Conservation (phyloP, 805 yeast species). For the Candida vaughaniae region DNA sequence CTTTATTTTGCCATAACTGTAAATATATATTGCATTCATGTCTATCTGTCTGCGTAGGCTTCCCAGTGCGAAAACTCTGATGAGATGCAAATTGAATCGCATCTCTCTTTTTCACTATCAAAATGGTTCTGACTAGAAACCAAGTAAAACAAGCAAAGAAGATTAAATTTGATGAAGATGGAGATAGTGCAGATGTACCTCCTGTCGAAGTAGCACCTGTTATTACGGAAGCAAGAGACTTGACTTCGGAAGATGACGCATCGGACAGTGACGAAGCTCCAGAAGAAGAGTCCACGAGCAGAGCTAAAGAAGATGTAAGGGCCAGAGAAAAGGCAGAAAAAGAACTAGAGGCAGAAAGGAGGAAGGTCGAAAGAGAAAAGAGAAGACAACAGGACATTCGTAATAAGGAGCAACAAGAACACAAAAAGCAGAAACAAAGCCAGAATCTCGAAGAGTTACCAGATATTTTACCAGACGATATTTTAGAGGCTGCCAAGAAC, state of each 20-base stretch:
- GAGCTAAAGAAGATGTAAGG: constrained; percentile 25
- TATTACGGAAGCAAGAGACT: neutral
- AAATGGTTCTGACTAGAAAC: constrained; percentile 11
- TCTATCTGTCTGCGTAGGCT: neutral
- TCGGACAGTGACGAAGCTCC: constrained; percentile 36
- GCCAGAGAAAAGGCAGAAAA: constrained; percentile 24
- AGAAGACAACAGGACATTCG: constrained; percentile 34
- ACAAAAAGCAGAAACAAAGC: constrained; percentile 19
- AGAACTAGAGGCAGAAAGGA: constrained; percentile 22
- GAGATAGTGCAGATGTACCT: neutral
- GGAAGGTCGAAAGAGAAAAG: constrained; percentile 30
- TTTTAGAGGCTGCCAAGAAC: constrained; percentile 21
- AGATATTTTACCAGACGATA: constrained; percentile 42
- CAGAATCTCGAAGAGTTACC: constrained; percentile 28
- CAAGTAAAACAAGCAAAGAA: constrained; percentile 10
- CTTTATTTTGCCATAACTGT: constrained; percentile 10
- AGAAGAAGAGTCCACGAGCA: constrained; percentile 40
- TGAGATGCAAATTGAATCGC: too few relatives aligned
- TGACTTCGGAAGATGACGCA: constrained; percentile 4
- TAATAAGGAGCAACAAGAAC: constrained; percentile 36
- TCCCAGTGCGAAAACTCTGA: constrained; percentile 16
- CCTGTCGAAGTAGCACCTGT: too few relatives aligned
- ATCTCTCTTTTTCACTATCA: neutral
- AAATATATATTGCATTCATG: too few relatives aligned
- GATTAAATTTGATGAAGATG: constrained; percentile 12